Conservation (phyloP, 257 asterid species). For the Marsdenia floribunda region DNA sequence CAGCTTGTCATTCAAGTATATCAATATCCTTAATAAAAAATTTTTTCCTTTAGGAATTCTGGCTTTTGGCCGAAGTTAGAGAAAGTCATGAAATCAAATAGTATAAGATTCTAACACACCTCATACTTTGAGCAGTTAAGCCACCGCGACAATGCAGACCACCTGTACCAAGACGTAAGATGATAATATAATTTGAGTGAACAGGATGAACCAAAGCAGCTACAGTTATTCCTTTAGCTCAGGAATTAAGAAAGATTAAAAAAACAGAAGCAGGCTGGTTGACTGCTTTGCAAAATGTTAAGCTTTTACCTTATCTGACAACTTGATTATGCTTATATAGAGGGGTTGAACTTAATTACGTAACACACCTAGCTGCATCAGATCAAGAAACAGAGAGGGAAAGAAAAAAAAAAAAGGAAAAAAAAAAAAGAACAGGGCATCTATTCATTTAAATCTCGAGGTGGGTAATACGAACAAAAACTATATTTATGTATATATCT, state of each 20-base stretch:
- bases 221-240: not conserved
- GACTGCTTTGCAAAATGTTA: not conserved
- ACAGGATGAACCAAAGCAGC: slow-evolving; percentile 2
- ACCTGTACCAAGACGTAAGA: slow-evolving; percentile 41
- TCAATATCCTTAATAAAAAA: not conserved
- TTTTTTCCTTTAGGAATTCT: not conserved
- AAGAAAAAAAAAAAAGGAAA: too few relatives aligned
- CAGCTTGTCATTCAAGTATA: not conserved
- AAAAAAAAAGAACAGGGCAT: not conserved
- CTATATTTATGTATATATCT: too few relatives aligned
- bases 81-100: not conserved
- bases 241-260: too few relatives aligned
- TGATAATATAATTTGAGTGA: not conserved
- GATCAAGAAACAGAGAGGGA: not conserved
- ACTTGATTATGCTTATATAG: too few relatives aligned
- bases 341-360: too few relatives aligned
- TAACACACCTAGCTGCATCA: not conserved
- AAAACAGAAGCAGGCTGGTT: not conserved
- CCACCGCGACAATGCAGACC: slow-evolving; percentile 83
- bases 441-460: not conserved
- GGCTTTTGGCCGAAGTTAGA: not conserved
- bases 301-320: too few relatives aligned
- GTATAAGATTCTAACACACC: slow-evolving; percentile 37
- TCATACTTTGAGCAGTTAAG: slow-evolving; percentile 78
- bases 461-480: not conserved